Percentiles rank a stretch among this genome's conserved stretches.
phyloP scores from a whole-genome alignment of 495 filamentous ascomycete genomes.

The Daldinia grandis region DNA sequence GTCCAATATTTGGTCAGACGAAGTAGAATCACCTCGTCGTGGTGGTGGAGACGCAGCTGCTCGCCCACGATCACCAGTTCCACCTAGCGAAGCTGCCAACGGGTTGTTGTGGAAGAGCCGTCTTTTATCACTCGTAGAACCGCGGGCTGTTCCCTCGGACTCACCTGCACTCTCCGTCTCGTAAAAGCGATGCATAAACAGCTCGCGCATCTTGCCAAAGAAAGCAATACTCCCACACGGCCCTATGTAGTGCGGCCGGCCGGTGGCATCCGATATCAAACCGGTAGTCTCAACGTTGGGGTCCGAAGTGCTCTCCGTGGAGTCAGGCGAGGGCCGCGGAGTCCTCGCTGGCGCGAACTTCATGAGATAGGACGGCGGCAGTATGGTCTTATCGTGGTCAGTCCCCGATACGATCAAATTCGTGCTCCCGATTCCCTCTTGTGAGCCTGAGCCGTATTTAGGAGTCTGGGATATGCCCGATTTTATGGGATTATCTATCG shows the following conservation, averaged over 20 bases:
- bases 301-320: not conserved
- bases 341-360: not conserved
- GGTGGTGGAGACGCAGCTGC: constrained; percentile 4
- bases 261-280: constrained; percentile 48
- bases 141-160: not conserved
- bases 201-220: constrained; percentile 43
- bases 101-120: constrained; percentile 15
- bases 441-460: not conserved
- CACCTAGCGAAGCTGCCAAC: constrained; percentile 31
- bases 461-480: not conserved
- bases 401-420: constrained; percentile 28
- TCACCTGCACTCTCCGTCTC: constrained; percentile 15
- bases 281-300: constrained; percentile 17
- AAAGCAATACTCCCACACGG: constrained; percentile 49
- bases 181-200: constrained; percentile 35
- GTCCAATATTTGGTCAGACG: constrained; percentile 10
- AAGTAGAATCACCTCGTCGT: not conserved
- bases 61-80: constrained; percentile 28
- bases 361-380: constrained; percentile 37
- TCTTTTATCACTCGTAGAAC: not conserved
- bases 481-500: constrained; percentile 2
- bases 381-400: constrained; percentile 19
- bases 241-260: constrained; percentile 52
- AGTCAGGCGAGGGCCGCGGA: constrained; percentile 7
- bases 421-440: not conserved